A percentile compares a stretch with the other conserved stretches of the same genome.
These are phyloP conservation scores for Prunus padus DNA, from an alignment of 306 rosid species.

Conservation along the genomic window DNA sequence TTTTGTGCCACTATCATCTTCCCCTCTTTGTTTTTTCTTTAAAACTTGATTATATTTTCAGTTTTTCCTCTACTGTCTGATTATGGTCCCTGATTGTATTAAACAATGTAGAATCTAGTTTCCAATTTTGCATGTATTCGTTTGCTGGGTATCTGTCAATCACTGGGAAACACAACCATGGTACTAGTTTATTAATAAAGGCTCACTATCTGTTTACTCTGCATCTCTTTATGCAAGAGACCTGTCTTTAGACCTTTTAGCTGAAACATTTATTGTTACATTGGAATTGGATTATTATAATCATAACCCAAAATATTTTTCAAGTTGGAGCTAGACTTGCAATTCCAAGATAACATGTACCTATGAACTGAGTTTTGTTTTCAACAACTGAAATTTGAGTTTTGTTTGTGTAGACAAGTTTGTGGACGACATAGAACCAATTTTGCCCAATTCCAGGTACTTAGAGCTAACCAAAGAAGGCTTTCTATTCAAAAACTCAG, in stretches of 20 bases:
- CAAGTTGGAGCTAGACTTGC: neutral
- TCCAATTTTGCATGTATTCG: neutral
- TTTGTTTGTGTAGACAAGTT: constrained; percentile 72
- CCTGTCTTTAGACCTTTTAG: neutral
- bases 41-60: constrained; percentile 8
- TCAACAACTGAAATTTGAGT: constrained; percentile 13
- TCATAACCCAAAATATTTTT: neutral
- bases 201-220: neutral
- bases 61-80: constrained; percentile 16
- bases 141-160: neutral
- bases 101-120: constrained; percentile 2
- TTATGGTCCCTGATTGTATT: constrained; percentile 13
- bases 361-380: neutral
- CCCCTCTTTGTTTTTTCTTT: constrained; percentile 18
- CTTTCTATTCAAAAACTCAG: constrained; percentile 60
- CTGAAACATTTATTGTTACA: neutral
- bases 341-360: neutral
- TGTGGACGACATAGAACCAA: constrained; percentile 59
- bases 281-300: neutral
- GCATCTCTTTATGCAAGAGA: neutral
- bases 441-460: constrained; percentile 51
- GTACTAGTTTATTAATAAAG: neutral
- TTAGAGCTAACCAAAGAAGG: constrained; percentile 66
- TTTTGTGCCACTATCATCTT: constrained; percentile 25
- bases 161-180: neutral